These are phyloP conservation scores for Collybia sp. DNA, from an alignment of 768 basidiomycete species.

Conservation along the genomic window DNA sequence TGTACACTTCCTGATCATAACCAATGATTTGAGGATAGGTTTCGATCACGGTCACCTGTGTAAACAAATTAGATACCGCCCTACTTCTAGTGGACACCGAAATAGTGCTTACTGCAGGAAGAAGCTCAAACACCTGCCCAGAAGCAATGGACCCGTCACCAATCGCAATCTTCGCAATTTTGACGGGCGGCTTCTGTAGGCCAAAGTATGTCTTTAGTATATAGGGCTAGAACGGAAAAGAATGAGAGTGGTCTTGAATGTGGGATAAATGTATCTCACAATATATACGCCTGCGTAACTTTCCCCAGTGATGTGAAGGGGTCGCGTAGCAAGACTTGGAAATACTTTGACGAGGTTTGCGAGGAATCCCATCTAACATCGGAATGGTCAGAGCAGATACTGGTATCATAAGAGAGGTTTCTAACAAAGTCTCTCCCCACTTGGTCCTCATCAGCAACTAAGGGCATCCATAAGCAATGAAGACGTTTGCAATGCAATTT, in stretches of 20 bases:
- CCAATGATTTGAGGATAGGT: constrained; percentile 76
- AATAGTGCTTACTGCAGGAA: constrained; percentile 45
- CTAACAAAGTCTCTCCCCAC: constrained; percentile 54
- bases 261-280: constrained; percentile 26
- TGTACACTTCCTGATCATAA: constrained; percentile 61
- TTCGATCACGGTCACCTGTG: constrained; percentile 51
- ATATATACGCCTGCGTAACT: constrained; percentile 76
- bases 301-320: constrained; percentile 67
- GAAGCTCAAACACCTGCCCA: constrained; percentile 42
- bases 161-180: constrained; percentile 62
- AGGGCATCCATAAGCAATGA: constrained; percentile 1
- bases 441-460: constrained; percentile 61
- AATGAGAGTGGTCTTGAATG: background rate
- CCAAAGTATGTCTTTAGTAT: constrained; percentile 70
- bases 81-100: background rate
- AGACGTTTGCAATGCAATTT: background rate
- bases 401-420: background rate
- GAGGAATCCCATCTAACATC: constrained; percentile 62
- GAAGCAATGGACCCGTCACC: constrained; percentile 62
- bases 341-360: constrained; percentile 71
- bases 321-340: constrained; percentile 60
- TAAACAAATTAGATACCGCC: constrained; percentile 1
- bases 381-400: constrained; percentile 2
- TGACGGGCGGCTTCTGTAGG: constrained; percentile 60
- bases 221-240: constrained; percentile 48